phyloP scores from a whole-genome alignment of 805 yeast species.

The Suhomyces sp. region DNA sequence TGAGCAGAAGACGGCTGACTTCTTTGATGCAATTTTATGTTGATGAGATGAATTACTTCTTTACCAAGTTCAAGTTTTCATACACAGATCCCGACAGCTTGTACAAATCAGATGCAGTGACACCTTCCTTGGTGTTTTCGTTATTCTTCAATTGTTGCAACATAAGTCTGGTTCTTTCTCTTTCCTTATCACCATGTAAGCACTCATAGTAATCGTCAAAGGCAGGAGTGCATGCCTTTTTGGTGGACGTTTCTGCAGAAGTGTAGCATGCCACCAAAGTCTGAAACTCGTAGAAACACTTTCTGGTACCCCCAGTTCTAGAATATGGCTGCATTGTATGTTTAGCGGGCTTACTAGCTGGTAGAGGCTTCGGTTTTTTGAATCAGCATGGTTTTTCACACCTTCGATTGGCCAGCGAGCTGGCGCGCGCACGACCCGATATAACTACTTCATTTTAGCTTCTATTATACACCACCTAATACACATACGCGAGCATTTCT shows the following conservation, averaged over 20 bases:
- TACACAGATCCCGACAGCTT: conserved; percentile 40
- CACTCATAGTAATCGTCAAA: conserved; percentile 48
- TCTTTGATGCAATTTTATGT: neutral
- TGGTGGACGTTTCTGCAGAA: conserved; percentile 41
- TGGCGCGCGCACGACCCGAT: conserved; percentile 8
- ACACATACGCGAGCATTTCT: conserved; percentile 73
- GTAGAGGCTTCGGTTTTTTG: neutral
- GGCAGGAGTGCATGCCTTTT: conserved; percentile 42
- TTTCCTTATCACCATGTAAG: conserved; percentile 46
- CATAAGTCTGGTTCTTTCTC: conserved; percentile 45
- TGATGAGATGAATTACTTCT: conserved; percentile 4
- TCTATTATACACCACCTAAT: conserved; percentile 9
- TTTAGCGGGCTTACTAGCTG: neutral
- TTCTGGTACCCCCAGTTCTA: conserved; percentile 47
- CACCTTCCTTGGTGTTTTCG: conserved; percentile 38
- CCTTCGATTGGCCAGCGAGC: neutral
- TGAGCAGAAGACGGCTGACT: neutral
- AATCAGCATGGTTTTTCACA: conserved; percentile 1
- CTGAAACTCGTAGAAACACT: conserved; percentile 47
- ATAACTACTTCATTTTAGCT: neutral
- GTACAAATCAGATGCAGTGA: conserved; percentile 43
- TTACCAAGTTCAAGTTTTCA: conserved; percentile 43
- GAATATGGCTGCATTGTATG: conserved; percentile 44
- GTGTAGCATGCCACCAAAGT: conserved; percentile 43
- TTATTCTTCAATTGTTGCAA: conserved; percentile 46